A percentile compares a stretch with the other conserved stretches of the same genome.
These are phyloP conservation scores for Narthecium ossifragum DNA, from an alignment of 106 monocot genomes.

Conservation along the genomic window DNA sequence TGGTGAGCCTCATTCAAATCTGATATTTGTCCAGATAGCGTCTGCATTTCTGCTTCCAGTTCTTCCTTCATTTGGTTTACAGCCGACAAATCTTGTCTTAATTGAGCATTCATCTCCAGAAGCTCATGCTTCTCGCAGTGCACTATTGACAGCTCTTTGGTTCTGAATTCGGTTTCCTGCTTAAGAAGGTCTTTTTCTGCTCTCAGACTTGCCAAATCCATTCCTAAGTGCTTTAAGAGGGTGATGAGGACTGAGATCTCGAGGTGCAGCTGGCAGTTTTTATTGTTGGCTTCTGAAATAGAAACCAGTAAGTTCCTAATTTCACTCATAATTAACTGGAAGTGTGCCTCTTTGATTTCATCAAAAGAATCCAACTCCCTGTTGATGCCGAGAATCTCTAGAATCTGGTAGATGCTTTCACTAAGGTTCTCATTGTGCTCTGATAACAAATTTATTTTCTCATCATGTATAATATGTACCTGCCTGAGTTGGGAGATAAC, in stretches of 20 bases:
- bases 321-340: slow-evolving; percentile 30
- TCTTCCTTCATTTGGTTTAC: slow-evolving; percentile 11
- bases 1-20: slow-evolving; percentile 12
- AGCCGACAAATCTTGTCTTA: slow-evolving; percentile 15
- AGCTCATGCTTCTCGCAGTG: slow-evolving; percentile 25
- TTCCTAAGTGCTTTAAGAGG: slow-evolving; percentile 35
- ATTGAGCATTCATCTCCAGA: slow-evolving; percentile 17
- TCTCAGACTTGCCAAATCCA: slow-evolving; percentile 23
- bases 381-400: slow-evolving; percentile 32
- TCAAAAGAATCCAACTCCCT: slow-evolving; percentile 14
- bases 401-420: slow-evolving; percentile 21
- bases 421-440: slow-evolving; percentile 41
- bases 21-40: slow-evolving; percentile 13
- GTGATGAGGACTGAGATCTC: slow-evolving; percentile 37
- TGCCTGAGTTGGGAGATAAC: slow-evolving; percentile 13
- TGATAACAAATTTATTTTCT: slow-evolving; percentile 10
- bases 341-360: slow-evolving; percentile 22
- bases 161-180: slow-evolving; percentile 14
- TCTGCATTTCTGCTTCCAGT: slow-evolving; percentile 23
- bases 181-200: slow-evolving; percentile 18
- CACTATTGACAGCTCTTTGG: slow-evolving; percentile 16
- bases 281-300: slow-evolving; percentile 32
- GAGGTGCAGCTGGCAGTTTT: slow-evolving; percentile 25
- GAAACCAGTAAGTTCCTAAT: slow-evolving; percentile 24
- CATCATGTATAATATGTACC: slow-evolving; percentile 7